phyloP scores from a whole-genome alignment of 495 filamentous ascomycete genomes.

The Pyronema omphalodes region DNA sequence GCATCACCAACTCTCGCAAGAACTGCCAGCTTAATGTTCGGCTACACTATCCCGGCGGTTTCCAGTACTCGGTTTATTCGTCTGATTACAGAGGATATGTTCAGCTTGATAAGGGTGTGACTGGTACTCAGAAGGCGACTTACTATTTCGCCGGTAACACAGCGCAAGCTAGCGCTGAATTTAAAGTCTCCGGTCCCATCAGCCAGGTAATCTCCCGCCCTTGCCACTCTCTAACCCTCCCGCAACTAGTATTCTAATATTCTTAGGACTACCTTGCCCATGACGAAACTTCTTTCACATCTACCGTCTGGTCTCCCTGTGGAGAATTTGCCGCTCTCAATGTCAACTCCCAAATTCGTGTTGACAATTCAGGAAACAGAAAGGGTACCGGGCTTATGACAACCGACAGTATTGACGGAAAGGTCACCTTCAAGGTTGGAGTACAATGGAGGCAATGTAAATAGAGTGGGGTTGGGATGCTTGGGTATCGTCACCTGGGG shows the following conservation, averaged over 20 bases:
- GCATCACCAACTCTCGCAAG: conserved; percentile 27
- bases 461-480: no score
- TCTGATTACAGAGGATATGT: conserved; percentile 41
- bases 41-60: conserved; percentile 40
- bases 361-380: background rate
- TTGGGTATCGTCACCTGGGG: no score
- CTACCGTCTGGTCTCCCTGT: conserved; percentile 38
- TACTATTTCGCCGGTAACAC: conserved; percentile 40
- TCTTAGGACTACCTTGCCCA: conserved; percentile 36
- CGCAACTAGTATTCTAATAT: no score
- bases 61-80: conserved; percentile 38
- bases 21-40: conserved; percentile 42
- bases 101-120: conserved; percentile 34
- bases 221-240: no score
- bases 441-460: background rate
- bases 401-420: background rate
- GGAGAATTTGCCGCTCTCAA: conserved; percentile 15
- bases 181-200: conserved; percentile 30
- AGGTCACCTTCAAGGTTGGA: background rate
- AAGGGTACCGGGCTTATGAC: background rate
- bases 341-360: background rate
- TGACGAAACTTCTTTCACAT: conserved; percentile 34
- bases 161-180: conserved; percentile 31
- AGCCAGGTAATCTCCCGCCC: conserved; percentile 16
- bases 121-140: conserved; percentile 36